Evolutionary conservation across 2,329 filamentous ascomycete genomes (phyloP), one percentile per base, ranked within the genome.

Genomic region (Colletotrichum sp.): DNA sequence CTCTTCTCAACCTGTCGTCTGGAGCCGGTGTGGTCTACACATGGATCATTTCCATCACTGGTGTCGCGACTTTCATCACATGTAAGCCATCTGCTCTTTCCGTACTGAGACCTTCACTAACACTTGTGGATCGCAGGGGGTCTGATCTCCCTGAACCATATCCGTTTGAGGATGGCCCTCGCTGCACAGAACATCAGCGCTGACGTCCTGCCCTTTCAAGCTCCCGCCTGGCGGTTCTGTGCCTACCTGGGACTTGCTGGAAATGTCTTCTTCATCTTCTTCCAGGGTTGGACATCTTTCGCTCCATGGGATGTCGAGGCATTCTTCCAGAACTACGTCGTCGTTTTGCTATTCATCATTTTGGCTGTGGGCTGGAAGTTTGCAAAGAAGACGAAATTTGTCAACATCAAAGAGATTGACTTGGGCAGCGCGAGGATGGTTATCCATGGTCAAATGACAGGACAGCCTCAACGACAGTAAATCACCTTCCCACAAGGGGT

Each of bases 1-100:
- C 74, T 9, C 26, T 79, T 2, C 74, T 79, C 16, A 78, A 77
- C 32, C 28, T 78, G 1, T 78, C 77, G 3, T 39, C 68, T 10
- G 68, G 68, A 28, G 68, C 68, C 1, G 68, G 68, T 0, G 68
- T 52, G 2, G 39, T 71, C 5, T 71, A 71, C 59, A 71, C 59
- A 2, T 64, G 68, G 68, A 71, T 71, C 8, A 34, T 71, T 18
- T 71, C 68, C 59, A 71, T 71, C 30, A 71, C 68, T 18, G 68
- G 68, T 13, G 59, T 71, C 7, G 68, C 68, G 5, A 64, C 68
- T 2, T 64, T 71, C 26, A 71, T 71, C 18, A 71, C 68, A 28
- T 71, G 68, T 71, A 34, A 71, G 68, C 52, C 5, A 15, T 24
- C 18, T 30, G 3, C 28, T 4, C 10, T 6, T 64, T 3, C 32